A percentile compares a stretch with the other conserved stretches of the same genome.
Evolutionary conservation across 2,329 filamentous ascomycete species (phyloP).

Genomic region (Colletotrichum sp.): DNA sequence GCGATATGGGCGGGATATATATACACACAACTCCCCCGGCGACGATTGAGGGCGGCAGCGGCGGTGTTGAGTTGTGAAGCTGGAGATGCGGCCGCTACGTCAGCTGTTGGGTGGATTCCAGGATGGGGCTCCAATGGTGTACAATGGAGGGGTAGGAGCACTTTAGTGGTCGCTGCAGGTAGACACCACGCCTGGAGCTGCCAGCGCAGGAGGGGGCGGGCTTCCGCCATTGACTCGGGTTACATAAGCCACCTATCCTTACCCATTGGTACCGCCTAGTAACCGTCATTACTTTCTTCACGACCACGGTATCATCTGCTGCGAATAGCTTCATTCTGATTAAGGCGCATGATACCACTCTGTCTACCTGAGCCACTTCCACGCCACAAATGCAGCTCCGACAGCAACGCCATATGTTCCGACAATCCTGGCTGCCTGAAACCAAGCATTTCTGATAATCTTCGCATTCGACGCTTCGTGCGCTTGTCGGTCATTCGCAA

Average conservation of each 20-base stretch:
- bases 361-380: not conserved
- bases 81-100: conserved; percentile 11
- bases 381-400: not conserved
- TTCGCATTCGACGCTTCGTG: not conserved
- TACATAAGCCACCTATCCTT: not conserved
- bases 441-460: conserved; percentile 28
- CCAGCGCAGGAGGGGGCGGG: not conserved
- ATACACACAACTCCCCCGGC: not conserved
- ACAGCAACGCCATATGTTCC: not conserved
- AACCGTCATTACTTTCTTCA: not conserved
- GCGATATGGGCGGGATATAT: no score
- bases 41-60: not conserved
- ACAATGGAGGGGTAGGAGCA: not conserved
- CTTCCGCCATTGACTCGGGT: not conserved
- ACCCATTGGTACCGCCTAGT: no score
- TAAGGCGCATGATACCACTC: not conserved
- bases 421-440: conserved; percentile 37
- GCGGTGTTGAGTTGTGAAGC: not conserved
- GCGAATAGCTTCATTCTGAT: not conserved
- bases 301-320: not conserved
- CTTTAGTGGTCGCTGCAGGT: not conserved
- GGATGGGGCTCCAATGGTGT: not conserved
- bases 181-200: not conserved
- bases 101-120: conserved; percentile 7
- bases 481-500: conserved; percentile 30